Conservation (phyloP, 2,329 filamentous ascomycete genomes). For the Fusarium sacchari region DNA sequence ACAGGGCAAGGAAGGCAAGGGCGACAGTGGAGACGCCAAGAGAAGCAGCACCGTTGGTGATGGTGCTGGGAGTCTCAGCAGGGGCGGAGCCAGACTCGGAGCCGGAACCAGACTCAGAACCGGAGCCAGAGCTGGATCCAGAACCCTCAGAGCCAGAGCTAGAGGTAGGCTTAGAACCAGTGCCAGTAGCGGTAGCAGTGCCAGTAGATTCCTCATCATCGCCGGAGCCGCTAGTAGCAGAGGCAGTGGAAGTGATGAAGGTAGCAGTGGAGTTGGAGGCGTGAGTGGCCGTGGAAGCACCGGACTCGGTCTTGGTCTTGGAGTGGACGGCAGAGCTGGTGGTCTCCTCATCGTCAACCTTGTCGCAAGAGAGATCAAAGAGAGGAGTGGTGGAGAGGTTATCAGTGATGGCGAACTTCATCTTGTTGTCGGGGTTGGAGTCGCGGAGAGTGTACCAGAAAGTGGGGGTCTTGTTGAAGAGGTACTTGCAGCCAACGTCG, state of each 20-base stretch:
- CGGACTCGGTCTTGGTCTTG: slow-evolving; percentile 26
- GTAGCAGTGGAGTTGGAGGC: slow-evolving; percentile 52
- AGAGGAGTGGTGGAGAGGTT: slow-evolving; percentile 61
- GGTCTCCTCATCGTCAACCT: slow-evolving; percentile 40
- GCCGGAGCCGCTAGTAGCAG: slow-evolving; percentile 62
- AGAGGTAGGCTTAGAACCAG: slow-evolving; percentile 3
- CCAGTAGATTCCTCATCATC: slow-evolving; percentile 58
- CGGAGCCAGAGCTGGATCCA: slow-evolving; percentile 16
- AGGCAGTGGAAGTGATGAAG: slow-evolving; percentile 47
- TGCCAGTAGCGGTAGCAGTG: slow-evolving; percentile 14
- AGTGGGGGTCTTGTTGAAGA: slow-evolving; percentile 64
- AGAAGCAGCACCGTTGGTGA: slow-evolving; percentile 27
- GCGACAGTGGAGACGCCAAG: slow-evolving; percentile 32
- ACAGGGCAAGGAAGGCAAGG: slow-evolving; percentile 34
- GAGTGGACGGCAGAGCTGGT: slow-evolving; percentile 35
- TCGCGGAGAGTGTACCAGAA: slow-evolving; percentile 73
- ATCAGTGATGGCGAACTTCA: slow-evolving; percentile 67
- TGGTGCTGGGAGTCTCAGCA: slow-evolving; percentile 30
- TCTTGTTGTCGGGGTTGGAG: slow-evolving; percentile 67
- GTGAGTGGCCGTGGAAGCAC: slow-evolving; percentile 17
- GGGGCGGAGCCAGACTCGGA: slow-evolving; percentile 24
- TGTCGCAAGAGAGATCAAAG: slow-evolving; percentile 65
- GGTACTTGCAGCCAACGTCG: slow-evolving; percentile 67
- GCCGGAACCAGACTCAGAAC: slow-evolving; percentile 22
- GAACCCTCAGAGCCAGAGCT: neutral